phyloP scores from a whole-genome alignment of 257 asterid species.

The Gentiana dahurica region DNA sequence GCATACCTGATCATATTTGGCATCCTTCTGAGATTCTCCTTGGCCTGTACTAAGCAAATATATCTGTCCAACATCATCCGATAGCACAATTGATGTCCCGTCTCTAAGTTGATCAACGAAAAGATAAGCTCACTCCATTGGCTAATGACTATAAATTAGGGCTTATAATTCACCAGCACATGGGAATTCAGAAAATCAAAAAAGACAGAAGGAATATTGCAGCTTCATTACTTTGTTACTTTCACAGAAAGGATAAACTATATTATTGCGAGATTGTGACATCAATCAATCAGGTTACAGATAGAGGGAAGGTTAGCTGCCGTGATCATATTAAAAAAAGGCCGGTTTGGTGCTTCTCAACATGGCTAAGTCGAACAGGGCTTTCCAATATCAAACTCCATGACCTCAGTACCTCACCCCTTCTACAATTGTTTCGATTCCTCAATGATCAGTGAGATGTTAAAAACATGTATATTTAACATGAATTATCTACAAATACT shows the following conservation, averaged over 20 bases:
- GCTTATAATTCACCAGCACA: neutral
- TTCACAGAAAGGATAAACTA: neutral
- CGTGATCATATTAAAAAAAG: too few species aligned
- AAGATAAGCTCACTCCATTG: conserved; percentile 11
- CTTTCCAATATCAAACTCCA: too few species aligned
- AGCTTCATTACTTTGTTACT: neutral
- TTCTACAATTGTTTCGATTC: too few species aligned
- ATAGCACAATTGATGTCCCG: conserved; percentile 97
- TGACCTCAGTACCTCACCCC: too few species aligned
- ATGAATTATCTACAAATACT: too few species aligned
- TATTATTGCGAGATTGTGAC: too few species aligned
- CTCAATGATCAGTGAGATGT: too few species aligned
- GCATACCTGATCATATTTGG: conserved; percentile 92
- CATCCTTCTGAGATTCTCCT: conserved; percentile 96
- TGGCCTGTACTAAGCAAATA: conserved; percentile 90
- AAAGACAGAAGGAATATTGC: neutral
- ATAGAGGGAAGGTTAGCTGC: too few species aligned
- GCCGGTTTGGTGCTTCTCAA: too few species aligned
- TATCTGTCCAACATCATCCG: conserved; percentile 96
- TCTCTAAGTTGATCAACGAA: conserved; percentile 50
- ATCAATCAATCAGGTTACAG: too few species aligned
- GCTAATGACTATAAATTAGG: neutral
- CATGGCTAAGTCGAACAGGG: too few species aligned
- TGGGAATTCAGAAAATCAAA: neutral
- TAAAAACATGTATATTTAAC: too few species aligned